Evolutionary conservation across 1,284 basidiomycete genomes (phyloP).

Genomic region (Rhodotorula sp.): DNA sequence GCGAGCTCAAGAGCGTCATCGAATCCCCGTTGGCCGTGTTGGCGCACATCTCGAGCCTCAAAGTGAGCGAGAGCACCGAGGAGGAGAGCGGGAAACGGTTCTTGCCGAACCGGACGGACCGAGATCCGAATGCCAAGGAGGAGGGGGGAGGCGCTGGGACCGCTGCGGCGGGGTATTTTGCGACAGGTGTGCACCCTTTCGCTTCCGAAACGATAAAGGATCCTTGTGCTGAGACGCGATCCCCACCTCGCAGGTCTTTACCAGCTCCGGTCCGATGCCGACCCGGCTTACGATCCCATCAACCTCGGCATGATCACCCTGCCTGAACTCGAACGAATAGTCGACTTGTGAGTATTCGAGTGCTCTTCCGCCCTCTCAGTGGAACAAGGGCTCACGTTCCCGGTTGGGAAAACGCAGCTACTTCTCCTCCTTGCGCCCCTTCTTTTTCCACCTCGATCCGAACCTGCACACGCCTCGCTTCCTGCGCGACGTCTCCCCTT

Average conservation of each 20-base stretch:
- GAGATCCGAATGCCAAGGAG: not conserved
- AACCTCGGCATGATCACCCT: conserved; percentile 25
- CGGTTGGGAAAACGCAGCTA: conserved; percentile 16
- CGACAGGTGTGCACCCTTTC: conserved; percentile 1
- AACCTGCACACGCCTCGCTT: conserved; percentile 30
- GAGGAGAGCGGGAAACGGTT: conserved; percentile 33
- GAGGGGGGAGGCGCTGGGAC: not conserved
- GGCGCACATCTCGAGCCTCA: conserved; percentile 26
- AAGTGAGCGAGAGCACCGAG: conserved; percentile 25
- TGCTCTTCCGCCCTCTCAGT: too few relatives aligned
- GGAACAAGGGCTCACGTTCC: too few relatives aligned
- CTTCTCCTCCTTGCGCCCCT: conserved; percentile 22
- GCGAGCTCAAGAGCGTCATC: conserved; percentile 30
- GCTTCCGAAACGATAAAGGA: too few relatives aligned
- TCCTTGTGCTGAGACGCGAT: not conserved
- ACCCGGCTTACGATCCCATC: conserved; percentile 30
- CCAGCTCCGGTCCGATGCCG: conserved; percentile 26
- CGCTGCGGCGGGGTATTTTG: conserved; percentile 17
- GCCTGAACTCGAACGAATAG: conserved; percentile 23
- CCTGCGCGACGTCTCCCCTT: conserved; percentile 36
- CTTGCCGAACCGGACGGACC: conserved; percentile 2
- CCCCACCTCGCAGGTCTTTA: conserved; percentile 14
- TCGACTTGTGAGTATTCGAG: conserved; percentile 19
- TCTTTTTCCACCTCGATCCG: conserved; percentile 28
- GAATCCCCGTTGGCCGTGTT: conserved; percentile 34